Base-by-base conservation (phyloP, 495 filamentous ascomycete species). In the Xylaria telfairii region DNA sequence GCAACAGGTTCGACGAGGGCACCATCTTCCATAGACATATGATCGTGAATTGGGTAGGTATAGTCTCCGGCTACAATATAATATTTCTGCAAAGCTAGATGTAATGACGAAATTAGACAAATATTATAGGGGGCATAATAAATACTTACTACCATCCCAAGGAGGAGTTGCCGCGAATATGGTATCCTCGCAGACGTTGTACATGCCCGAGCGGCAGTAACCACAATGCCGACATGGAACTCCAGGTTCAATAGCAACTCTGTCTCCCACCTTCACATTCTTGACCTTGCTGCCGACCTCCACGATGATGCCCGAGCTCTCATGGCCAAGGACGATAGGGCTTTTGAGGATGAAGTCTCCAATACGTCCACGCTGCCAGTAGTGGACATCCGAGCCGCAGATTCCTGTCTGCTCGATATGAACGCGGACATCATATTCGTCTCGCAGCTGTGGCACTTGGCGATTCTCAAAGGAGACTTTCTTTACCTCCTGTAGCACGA, bases 231-330 rank as follows among this genome's bases (percentile, higher is more conserved):
- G 80, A 67, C 86, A 88, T 3, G 82, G 80, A 26, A 83, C 81
- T 21, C 87, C 86, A 4, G 86, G 86, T 66, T 88, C 87, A 75
- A 88, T 86, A 37, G 87, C 85, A 57, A 88, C 86, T 0, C 77
- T 79, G 68, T 93, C 92, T 71, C 92, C 92, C 26, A 86, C 82
- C 72, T 90, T 86, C 72, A 93, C 84, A 68, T 84, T 81, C 19
- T 82, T 91, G 68, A 94, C 92, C 4, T 84, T 86, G 60, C 89
- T 84, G 39, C 91, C 91, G 39, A 89, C 88, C 41, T 91, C 88
- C 63, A 94, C 78, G 46, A 94, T 81, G 64, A 88, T 84, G 64
- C 91, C 92, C 32, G 91, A 87, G 65, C 92, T 93, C 82, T 93
- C 92, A 81, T 94, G 92, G 65, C 92, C 92, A 24, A 93, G 88